Percentiles rank a stretch among this genome's conserved stretches.
Evolutionary conservation across 352 stramenopile species (phyloP).

Genomic region (Plasmopara muralis): DNA sequence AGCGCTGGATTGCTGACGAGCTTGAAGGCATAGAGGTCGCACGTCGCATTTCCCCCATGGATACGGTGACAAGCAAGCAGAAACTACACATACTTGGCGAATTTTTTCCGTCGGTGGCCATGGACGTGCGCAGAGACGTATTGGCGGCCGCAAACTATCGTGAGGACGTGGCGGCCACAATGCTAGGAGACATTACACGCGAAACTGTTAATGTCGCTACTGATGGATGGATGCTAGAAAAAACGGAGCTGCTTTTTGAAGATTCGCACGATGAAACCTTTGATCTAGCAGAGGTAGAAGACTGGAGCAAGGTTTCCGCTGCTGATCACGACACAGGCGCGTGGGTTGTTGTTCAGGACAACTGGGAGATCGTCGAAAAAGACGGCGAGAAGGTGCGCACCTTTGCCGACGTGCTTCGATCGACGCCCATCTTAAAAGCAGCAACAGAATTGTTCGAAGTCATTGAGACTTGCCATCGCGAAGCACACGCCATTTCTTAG

Average conservation of each 20-base stretch:
- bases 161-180: conserved; percentile 52
- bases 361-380: conserved; percentile 68
- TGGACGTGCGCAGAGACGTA: conserved; percentile 53
- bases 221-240: conserved; percentile 2
- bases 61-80: conserved; percentile 35
- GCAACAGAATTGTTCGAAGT: background rate
- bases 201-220: conserved; percentile 10
- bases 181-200: conserved; percentile 47
- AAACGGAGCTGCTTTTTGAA: conserved; percentile 28
- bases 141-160: conserved; percentile 56
- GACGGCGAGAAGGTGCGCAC: conserved; percentile 39
- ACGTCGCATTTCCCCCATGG: conserved; percentile 22
- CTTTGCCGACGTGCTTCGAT: conserved; percentile 51
- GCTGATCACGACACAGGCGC: conserved; percentile 22
- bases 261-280: conserved; percentile 26
- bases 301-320: conserved; percentile 48
- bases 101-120: conserved; percentile 43
- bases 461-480: conserved; percentile 15
- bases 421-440: background rate
- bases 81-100: conserved; percentile 44
- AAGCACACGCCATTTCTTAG: conserved; percentile 16
- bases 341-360: conserved; percentile 60
- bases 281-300: conserved; percentile 35
- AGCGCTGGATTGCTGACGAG: conserved; percentile 30
- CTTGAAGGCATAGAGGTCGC: conserved; percentile 22